These are phyloP conservation scores for Cenchrus americanus DNA, from an alignment of 176 grass and related monocot species.

Conservation along the genomic window DNA sequence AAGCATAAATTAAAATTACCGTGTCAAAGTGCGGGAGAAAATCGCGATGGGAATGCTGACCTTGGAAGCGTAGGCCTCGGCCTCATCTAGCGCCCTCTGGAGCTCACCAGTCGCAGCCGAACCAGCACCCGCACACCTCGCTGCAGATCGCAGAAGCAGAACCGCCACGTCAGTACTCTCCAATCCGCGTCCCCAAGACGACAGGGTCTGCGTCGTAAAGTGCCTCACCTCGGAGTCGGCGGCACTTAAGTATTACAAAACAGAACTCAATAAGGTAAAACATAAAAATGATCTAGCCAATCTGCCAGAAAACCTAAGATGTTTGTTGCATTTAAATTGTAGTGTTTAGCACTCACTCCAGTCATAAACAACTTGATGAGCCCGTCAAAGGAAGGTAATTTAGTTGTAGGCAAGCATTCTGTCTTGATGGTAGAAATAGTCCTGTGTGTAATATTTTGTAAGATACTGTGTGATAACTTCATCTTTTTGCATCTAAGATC, in stretches of 20 bases:
- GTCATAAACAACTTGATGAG: constrained; percentile 4
- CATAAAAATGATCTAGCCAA: background rate
- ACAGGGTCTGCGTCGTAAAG: background rate
- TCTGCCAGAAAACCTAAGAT: background rate
- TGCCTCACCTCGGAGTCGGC: constrained; percentile 27
- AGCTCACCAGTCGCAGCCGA: constrained; percentile 16
- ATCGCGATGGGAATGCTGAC: background rate
- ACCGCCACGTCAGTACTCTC: constrained; percentile 1
- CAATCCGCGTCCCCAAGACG: background rate
- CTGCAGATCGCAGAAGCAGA: constrained; percentile 4
- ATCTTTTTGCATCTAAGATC: no score
- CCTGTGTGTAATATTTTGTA: no score
- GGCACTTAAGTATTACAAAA: constrained; percentile 12
- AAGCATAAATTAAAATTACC: no score
- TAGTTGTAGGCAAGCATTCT: no score
- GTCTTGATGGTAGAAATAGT: no score
- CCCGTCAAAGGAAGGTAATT: background rate
- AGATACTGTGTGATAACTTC: no score
- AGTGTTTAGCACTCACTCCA: background rate
- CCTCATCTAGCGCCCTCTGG: constrained; percentile 58
- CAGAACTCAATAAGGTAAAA: background rate
- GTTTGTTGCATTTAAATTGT: background rate
- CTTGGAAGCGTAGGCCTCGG: constrained; percentile 64
- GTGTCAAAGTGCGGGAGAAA: background rate
- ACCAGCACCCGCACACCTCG: constrained; percentile 17